These are phyloP conservation scores for Phytopythium ostracodes DNA, from an alignment of 352 stramenopile species.

Conservation along the genomic window DNA sequence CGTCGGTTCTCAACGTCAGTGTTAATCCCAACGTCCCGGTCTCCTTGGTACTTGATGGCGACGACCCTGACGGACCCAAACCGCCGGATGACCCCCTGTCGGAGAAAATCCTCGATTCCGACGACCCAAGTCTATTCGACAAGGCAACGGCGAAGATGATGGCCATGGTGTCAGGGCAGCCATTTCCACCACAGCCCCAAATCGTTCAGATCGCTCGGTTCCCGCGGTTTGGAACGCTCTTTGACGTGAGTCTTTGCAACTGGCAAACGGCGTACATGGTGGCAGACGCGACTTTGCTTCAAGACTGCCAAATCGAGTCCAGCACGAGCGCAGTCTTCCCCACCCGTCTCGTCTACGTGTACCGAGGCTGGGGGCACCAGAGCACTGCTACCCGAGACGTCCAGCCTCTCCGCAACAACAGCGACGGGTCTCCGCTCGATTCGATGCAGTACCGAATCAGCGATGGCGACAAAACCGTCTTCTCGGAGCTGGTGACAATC, in stretches of 20 bases:
- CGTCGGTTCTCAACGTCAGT: slow-evolving; percentile 15
- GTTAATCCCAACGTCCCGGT: slow-evolving; percentile 18
- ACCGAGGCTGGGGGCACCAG: slow-evolving; percentile 24
- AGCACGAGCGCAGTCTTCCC: slow-evolving; percentile 31
- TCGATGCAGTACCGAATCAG: slow-evolving; percentile 49
- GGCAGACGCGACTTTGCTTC: slow-evolving; percentile 9
- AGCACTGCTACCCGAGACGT: not conserved
- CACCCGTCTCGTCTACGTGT: slow-evolving; percentile 48
- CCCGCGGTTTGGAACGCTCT: slow-evolving; percentile 48
- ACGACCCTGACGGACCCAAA: slow-evolving; percentile 31
- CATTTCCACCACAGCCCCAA: slow-evolving; percentile 9
- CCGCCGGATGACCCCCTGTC: not conserved
- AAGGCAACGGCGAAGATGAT: not conserved
- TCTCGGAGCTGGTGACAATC: slow-evolving; percentile 20
- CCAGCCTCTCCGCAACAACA: not conserved
- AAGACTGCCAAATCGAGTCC: slow-evolving; percentile 25
- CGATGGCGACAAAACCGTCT: slow-evolving; percentile 25
- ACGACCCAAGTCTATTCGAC: not conserved
- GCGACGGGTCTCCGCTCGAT: slow-evolving; percentile 23
- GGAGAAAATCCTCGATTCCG: not conserved
- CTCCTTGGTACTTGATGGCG: slow-evolving; percentile 30
- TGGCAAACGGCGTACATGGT: slow-evolving; percentile 8
- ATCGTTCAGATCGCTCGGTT: slow-evolving; percentile 38
- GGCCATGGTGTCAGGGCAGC: not conserved
- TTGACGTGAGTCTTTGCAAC: slow-evolving; percentile 20